Evolutionary conservation across 1,284 basidiomycete genomes (phyloP).

Genomic region (Cryptococcus sp.): DNA sequence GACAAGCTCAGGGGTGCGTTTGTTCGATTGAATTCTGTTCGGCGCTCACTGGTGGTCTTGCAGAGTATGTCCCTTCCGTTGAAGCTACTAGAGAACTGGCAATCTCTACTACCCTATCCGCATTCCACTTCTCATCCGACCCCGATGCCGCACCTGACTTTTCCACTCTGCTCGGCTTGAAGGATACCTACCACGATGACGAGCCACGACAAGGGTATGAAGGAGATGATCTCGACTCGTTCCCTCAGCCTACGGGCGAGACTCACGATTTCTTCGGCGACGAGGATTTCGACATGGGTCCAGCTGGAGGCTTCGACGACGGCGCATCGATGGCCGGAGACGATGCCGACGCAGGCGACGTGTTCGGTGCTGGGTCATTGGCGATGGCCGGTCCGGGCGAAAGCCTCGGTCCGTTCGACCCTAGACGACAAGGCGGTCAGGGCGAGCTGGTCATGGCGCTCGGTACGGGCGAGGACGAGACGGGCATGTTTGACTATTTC

Average conservation of each 20-base stretch:
- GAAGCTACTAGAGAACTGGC: constrained; percentile 65
- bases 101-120: constrained; percentile 76
- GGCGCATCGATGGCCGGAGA: constrained; percentile 47
- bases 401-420: constrained; percentile 70
- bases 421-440: constrained; percentile 67
- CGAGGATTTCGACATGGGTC: constrained; percentile 71
- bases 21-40: background rate
- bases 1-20: constrained; percentile 67
- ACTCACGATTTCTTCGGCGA: constrained; percentile 58
- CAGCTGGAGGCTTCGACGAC: constrained; percentile 59
- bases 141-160: constrained; percentile 56
- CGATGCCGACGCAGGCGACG: constrained; percentile 56
- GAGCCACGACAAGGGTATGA: constrained; percentile 5
- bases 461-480: constrained; percentile 60
- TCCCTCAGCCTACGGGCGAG: constrained; percentile 22
- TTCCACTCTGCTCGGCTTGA: constrained; percentile 44
- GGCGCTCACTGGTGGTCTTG: constrained; percentile 26
- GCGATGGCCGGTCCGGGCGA: constrained; percentile 54
- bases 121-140: constrained; percentile 77
- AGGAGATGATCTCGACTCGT: constrained; percentile 10
- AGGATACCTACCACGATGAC: constrained; percentile 29
- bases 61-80: constrained; percentile 70
- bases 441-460: constrained; percentile 82
- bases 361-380: constrained; percentile 17
- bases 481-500: constrained; percentile 87